Conservation (phyloP, 768 basidiomycete species). For the Crepidotus variabilis region DNA sequence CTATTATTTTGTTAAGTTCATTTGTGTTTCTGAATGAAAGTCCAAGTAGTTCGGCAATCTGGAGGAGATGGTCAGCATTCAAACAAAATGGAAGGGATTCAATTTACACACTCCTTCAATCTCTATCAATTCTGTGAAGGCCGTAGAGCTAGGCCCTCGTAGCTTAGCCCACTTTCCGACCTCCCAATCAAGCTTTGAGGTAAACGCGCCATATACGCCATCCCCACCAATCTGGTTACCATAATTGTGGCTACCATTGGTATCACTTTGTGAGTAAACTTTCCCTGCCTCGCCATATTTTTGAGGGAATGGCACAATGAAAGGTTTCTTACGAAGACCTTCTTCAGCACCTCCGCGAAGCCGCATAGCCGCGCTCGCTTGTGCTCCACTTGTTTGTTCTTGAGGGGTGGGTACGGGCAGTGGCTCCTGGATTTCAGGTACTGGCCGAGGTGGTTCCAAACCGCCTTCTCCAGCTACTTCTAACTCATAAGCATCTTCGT, state of each 20-base stretch:
- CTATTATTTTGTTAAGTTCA: constrained; percentile 23
- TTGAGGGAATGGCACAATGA: not conserved
- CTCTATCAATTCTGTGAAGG: constrained; percentile 29
- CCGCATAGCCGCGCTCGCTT: not conserved
- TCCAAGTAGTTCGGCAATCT: constrained; percentile 20
- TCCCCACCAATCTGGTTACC: not conserved
- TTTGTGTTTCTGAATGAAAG: constrained; percentile 19
- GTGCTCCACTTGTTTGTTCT: not conserved
- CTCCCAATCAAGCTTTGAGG: constrained; percentile 31
- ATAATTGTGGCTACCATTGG: not conserved
- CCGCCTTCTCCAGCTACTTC: not conserved
- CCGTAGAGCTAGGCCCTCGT: constrained; percentile 29
- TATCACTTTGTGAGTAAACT: not conserved
- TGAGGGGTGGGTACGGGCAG: not conserved
- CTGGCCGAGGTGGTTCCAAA: not conserved
- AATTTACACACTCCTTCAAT: constrained; percentile 32
- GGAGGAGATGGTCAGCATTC: constrained; percentile 2
- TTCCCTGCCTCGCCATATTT: not conserved
- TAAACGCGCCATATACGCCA: constrained; percentile 24
- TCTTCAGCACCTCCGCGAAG: not conserved
- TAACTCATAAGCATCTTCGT: not conserved
- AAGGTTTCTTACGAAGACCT: constrained; percentile 1
- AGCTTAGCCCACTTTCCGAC: constrained; percentile 36
- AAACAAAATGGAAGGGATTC: not conserved
- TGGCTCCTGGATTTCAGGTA: not conserved